Conservation (phyloP, 176 grass and related monocot species). For the Carex littledalei region DNA sequence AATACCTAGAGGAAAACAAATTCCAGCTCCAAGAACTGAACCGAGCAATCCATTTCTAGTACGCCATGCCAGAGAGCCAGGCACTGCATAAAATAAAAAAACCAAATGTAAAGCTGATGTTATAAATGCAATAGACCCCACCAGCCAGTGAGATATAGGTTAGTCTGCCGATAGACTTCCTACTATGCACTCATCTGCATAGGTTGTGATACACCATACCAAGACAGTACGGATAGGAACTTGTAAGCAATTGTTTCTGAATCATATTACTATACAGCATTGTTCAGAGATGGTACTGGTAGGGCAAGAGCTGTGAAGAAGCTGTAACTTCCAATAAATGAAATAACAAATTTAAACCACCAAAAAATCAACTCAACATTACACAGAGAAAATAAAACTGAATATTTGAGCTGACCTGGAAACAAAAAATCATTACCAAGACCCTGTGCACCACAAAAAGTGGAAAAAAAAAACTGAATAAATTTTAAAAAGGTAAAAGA, state of each 20-base stretch:
- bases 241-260: too few species aligned
- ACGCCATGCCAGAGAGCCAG: conserved; percentile 73
- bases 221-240: background rate
- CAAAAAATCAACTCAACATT: background rate
- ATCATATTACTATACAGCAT: background rate
- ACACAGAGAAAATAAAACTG: background rate
- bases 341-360: background rate
- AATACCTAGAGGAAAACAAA: conserved; percentile 87
- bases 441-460: background rate
- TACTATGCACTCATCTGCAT: background rate
- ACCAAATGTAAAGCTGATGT: conserved; percentile 4
- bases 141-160: background rate
- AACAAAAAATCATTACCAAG: background rate
- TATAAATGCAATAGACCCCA: background rate
- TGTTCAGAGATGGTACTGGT: background rate
- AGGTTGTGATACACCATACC: background rate
- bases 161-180: background rate
- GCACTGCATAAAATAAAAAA: conserved; percentile 33
- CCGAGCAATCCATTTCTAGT: conserved; percentile 79
- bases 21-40: conserved; percentile 77
- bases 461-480: background rate
- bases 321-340: background rate
- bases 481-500: background rate
- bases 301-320: background rate
- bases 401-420: background rate